These are phyloP conservation scores for Diutina ranongensis DNA, from an alignment of 1,139 yeast genomes.

Conservation along the genomic window DNA sequence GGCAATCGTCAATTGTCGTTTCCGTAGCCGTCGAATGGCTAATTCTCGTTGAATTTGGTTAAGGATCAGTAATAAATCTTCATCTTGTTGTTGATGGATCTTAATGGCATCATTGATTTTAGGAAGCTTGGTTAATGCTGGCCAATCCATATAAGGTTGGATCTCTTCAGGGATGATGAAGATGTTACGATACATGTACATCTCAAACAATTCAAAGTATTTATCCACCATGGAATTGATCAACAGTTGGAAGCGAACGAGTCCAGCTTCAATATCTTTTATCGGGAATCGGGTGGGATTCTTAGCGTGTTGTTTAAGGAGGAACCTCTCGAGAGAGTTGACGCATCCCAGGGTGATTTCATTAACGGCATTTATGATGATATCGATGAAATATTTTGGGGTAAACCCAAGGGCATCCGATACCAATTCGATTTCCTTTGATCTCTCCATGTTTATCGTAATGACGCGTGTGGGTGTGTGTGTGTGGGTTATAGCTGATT, in stretches of 20 bases:
- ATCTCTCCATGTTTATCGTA: not conserved
- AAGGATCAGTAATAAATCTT: not conserved
- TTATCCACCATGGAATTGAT: not conserved
- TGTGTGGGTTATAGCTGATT: no score
- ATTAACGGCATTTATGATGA: constrained; percentile 1
- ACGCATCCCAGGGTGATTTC: constrained; percentile 3
- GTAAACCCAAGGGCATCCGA: constrained; percentile 4
- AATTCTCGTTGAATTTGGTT: not conserved
- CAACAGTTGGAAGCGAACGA: not conserved
- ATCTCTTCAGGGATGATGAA: not conserved
- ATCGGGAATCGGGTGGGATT: not conserved
- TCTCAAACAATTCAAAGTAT: not conserved
- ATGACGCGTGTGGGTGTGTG: no score
- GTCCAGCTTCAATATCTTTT: not conserved
- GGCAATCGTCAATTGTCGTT: not conserved
- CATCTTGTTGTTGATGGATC: not conserved
- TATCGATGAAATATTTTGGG: not conserved
- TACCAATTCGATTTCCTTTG: not conserved
- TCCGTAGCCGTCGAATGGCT: not conserved
- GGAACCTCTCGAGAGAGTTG: not conserved
- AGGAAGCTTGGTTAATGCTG: not conserved
- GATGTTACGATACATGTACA: constrained; percentile 5
- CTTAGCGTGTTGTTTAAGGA: not conserved
- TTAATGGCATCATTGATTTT: not conserved
- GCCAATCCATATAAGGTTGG: not conserved